Percentiles rank a stretch among this genome's conserved stretches.
Conservation (phyloP, 208 protist genomes). For the Acanthamoeba culbertsoni region DNA sequence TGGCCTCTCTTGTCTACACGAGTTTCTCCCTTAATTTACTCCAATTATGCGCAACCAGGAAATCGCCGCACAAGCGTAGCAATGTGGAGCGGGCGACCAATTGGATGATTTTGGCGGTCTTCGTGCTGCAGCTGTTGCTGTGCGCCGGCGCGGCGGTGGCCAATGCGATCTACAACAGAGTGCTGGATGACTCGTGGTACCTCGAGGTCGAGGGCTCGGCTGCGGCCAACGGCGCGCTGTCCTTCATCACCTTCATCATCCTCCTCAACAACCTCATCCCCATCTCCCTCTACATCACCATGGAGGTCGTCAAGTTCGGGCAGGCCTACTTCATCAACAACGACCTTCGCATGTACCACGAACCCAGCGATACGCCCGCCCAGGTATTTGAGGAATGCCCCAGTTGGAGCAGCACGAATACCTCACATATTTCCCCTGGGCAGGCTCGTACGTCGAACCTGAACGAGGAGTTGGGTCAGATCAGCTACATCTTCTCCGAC, state of each 20-base stretch:
- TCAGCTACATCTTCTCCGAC: constrained; percentile 89
- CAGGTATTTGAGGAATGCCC: constrained; percentile 77
- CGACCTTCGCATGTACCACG: constrained; percentile 74
- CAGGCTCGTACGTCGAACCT: constrained; percentile 81
- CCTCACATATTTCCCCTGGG: neutral
- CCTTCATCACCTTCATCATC: constrained; percentile 51
- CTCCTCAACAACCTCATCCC: constrained; percentile 52
- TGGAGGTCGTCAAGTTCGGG: constrained; percentile 53
- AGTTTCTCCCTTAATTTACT: neutral
- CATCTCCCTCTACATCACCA: constrained; percentile 59
- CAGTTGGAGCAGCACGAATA: no score
- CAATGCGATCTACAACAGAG: neutral
- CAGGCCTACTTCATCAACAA: constrained; percentile 65
- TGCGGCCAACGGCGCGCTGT: neutral
- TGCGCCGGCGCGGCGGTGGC: constrained; percentile 64
- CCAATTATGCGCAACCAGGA: neutral
- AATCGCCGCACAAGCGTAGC: constrained; percentile 68
- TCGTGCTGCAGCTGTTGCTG: constrained; percentile 67
- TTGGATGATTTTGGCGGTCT: constrained; percentile 69
- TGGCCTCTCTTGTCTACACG: neutral
- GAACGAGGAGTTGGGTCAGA: constrained; percentile 86
- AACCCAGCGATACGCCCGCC: constrained; percentile 64
- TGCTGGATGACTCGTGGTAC: constrained; percentile 55
- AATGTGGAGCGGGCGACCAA: constrained; percentile 77
- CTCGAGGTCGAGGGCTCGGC: neutral